These are phyloP conservation scores for Rhizopogon vulgaris DNA, from an alignment of 768 basidiomycete species.

Conservation along the genomic window DNA sequence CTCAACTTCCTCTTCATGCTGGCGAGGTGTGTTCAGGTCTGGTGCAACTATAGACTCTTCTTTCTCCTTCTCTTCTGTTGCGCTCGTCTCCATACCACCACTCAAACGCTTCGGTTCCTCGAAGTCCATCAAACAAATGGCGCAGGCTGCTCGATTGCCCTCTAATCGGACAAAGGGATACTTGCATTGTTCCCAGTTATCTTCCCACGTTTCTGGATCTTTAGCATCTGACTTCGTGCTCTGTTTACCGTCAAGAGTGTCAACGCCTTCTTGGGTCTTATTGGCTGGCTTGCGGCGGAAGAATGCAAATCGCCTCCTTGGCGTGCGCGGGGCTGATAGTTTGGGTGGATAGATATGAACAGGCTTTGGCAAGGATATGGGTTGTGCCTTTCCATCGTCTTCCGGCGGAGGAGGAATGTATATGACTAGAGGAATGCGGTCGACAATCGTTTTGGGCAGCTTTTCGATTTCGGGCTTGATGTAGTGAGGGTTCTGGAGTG, in stretches of 20 bases:
- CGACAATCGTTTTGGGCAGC: conserved; percentile 63
- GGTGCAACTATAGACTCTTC: conserved; percentile 6
- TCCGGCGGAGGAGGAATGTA: conserved; percentile 80
- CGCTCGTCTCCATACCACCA: conserved; percentile 8
- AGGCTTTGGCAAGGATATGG: conserved; percentile 39
- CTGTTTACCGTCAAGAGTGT: conserved; percentile 11
- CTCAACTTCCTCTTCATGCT: conserved; percentile 17
- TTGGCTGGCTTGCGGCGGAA: conserved; percentile 28
- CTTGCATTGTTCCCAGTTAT: conserved; percentile 68
- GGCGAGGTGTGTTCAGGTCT: conserved; percentile 3
- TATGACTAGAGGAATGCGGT: conserved; percentile 76
- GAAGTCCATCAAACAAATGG: conserved; percentile 82
- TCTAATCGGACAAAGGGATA: conserved; percentile 81
- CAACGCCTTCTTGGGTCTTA: conserved; percentile 12
- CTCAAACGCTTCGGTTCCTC: conserved; percentile 54
- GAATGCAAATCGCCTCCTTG: conserved; percentile 50
- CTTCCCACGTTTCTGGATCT: conserved; percentile 59
- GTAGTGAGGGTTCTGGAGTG: conserved; percentile 63
- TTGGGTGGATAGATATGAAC: conserved; percentile 62
- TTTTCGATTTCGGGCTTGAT: conserved; percentile 79
- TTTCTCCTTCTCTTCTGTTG: conserved; percentile 27
- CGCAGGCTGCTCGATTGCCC: conserved; percentile 78
- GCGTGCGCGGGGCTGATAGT: conserved; percentile 17
- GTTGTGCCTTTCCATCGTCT: conserved; percentile 22
- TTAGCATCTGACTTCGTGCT: conserved; percentile 8